These are phyloP conservation scores for Lentinula sp. DNA, from an alignment of 768 basidiomycete genomes.

Conservation along the genomic window DNA sequence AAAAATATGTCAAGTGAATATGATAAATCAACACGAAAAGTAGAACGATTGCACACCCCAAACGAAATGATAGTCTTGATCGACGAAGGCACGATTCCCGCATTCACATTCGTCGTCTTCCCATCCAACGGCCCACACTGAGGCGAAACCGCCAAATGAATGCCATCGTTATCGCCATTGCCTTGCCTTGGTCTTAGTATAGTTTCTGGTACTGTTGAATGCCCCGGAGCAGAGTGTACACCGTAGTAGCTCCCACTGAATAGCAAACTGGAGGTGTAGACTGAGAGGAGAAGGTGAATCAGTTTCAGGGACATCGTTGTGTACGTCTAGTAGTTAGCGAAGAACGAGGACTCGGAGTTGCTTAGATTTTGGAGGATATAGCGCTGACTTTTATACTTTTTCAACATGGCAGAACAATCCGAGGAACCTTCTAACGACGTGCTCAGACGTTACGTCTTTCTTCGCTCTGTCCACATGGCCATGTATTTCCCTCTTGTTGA, in stretches of 20 bases:
- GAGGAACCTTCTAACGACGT: neutral
- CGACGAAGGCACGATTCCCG: conserved; percentile 29
- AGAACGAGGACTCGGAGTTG: neutral
- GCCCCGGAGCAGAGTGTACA: conserved; percentile 1
- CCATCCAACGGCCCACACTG: conserved; percentile 35
- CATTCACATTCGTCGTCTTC: conserved; percentile 38
- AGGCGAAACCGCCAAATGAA: conserved; percentile 42
- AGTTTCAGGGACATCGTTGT: neutral
- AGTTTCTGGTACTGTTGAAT: neutral
- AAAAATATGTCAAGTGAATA: neutral
- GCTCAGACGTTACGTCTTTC: neutral
- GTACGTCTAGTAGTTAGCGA: neutral
- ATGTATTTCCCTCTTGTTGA: neutral
- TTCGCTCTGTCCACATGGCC: neutral
- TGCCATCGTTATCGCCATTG: conserved; percentile 17
- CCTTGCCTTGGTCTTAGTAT: neutral
- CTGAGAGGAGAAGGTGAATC: neutral
- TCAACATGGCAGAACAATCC: neutral
- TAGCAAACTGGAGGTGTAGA: neutral
- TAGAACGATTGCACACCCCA: conserved; percentile 19
- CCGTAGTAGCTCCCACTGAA: neutral
- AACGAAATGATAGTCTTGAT: conserved; percentile 19
- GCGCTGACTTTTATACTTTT: neutral
- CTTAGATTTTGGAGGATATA: neutral
- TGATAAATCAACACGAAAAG: neutral